Evolutionary conservation across 75 land plant genomes (phyloP).

Genomic region (Selaginella moellendorffii): DNA sequence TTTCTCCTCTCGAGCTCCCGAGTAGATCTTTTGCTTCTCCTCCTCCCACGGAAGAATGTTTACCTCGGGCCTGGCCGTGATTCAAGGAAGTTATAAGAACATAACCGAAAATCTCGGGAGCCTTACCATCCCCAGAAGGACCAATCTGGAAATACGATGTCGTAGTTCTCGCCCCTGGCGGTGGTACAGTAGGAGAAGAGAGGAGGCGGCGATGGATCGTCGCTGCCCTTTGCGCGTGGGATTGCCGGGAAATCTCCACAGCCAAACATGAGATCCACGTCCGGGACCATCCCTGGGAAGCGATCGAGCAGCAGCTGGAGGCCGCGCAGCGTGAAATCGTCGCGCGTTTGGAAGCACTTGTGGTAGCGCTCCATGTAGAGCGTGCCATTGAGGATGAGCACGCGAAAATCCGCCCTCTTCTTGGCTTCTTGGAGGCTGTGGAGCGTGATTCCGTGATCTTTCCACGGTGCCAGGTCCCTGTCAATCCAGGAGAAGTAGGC

Average conservation of each 20-base stretch:
- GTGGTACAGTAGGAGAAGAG: neutral
- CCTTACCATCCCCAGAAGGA: neutral
- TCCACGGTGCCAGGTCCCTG: neutral
- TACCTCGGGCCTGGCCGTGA: constrained; percentile 67
- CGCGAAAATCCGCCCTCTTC: neutral
- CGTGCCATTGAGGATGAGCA: neutral
- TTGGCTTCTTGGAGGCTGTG: too few species aligned
- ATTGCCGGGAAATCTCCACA: neutral
- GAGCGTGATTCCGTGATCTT: neutral
- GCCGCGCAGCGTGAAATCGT: neutral
- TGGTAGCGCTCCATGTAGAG: neutral
- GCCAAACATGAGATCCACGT: neutral
- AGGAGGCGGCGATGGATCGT: neutral
- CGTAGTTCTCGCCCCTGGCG: neutral
- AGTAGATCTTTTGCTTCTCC: constrained; percentile 21
- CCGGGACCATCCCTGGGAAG: neutral
- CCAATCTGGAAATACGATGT: neutral
- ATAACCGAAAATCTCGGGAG: too few species aligned
- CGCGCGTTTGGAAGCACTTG: neutral
- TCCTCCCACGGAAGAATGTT: constrained; percentile 51
- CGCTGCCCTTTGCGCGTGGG: neutral
- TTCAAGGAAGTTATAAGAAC: too few species aligned
- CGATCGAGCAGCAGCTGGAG: neutral
- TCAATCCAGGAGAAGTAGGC: neutral
- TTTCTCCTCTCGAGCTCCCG: constrained; percentile 22